Evolutionary conservation across 2,329 filamentous ascomycete genomes (phyloP).

Genomic region (Colletotrichum liaoningense): DNA sequence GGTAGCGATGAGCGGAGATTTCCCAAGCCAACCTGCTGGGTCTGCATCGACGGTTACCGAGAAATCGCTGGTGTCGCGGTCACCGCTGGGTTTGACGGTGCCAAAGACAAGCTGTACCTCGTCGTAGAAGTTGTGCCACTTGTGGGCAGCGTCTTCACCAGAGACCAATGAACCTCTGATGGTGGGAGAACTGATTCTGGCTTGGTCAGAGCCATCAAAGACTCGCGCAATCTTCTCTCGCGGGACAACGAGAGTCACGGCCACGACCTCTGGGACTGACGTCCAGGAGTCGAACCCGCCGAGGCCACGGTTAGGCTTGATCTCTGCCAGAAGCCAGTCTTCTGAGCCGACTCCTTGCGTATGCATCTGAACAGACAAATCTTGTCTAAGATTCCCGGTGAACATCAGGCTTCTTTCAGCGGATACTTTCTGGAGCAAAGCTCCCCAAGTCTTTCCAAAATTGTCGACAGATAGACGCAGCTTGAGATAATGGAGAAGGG

Average conservation of each 20-base stretch:
- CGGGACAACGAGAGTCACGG: slow-evolving; percentile 51
- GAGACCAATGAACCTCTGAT: slow-evolving; percentile 46
- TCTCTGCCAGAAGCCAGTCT: slow-evolving; percentile 41
- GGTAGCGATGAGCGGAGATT: slow-evolving; percentile 52
- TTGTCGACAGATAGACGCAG: slow-evolving; percentile 46
- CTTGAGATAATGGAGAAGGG: slow-evolving; percentile 51
- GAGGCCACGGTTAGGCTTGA: slow-evolving; percentile 35
- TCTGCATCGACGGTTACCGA: slow-evolving; percentile 48
- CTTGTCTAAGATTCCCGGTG: slow-evolving; percentile 47
- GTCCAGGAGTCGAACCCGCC: slow-evolving; percentile 51
- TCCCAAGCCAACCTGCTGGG: slow-evolving; percentile 48
- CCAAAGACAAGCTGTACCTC: slow-evolving; percentile 57
- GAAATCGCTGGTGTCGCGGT: slow-evolving; percentile 45
- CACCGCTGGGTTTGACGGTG: slow-evolving; percentile 41
- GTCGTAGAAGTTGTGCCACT: slow-evolving; percentile 51
- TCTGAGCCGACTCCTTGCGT: slow-evolving; percentile 47
- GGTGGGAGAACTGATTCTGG: slow-evolving; percentile 41
- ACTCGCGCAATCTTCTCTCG: slow-evolving; percentile 41
- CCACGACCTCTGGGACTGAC: slow-evolving; percentile 48
- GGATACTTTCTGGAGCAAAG: slow-evolving; percentile 44
- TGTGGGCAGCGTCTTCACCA: slow-evolving; percentile 35
- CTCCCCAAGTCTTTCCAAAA: slow-evolving; percentile 44
- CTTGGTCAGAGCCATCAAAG: slow-evolving; percentile 36
- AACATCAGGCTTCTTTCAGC: slow-evolving; percentile 45
- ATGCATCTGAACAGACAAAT: slow-evolving; percentile 50